Base-by-base conservation (phyloP, 768 basidiomycete species). In the Boletus huronensis region DNA sequence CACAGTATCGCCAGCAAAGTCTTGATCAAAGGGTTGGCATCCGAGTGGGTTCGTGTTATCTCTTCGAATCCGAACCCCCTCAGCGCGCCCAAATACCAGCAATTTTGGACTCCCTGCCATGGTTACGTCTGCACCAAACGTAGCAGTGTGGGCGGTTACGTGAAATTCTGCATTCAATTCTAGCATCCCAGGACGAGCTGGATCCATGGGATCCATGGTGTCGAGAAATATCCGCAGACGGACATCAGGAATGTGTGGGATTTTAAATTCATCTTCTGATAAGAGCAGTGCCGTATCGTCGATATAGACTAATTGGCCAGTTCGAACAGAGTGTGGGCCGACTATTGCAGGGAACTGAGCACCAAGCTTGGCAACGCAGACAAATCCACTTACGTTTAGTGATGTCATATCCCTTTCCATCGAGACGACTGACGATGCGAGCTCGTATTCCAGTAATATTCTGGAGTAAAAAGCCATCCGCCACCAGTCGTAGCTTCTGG, bases 351-450 rank as follows among this genome's bases (percentile, higher is more conserved):
- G 26, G 28, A 43, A n/a, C 29, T 62, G 44, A 61, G 48, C 25
- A 25, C n/a, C 52, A 46, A 32, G 29, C 2, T 48, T 26, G 36
- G 35, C 48, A 42, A 42, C 3, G 23, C 11, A 31, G 11, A 56
- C 35, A 9, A 53, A 44, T 39, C 35, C 19, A 69, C 87, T 64
- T 61, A 94, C 94, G 74, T 75, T 84, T 90, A 32, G 87, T 80
- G 50, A 98, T 79, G 61, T 96, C 90, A 61, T 93, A 96, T 8
- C 93, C 93, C 60, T 78, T 85, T 13, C 87, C 86, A 61, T 95
- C 93, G 50, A 93, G 67, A 26, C 92, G 79, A 64, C 82, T 87
- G 23, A 90, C 84, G 19, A 95, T 85, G 57, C 84, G 85, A 2
- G 85, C 79, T 35, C 90, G 81, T 44, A 97, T 79, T 6, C 93